Conservation (phyloP, 768 basidiomycete genomes). For the Naganishia randhawae region DNA sequence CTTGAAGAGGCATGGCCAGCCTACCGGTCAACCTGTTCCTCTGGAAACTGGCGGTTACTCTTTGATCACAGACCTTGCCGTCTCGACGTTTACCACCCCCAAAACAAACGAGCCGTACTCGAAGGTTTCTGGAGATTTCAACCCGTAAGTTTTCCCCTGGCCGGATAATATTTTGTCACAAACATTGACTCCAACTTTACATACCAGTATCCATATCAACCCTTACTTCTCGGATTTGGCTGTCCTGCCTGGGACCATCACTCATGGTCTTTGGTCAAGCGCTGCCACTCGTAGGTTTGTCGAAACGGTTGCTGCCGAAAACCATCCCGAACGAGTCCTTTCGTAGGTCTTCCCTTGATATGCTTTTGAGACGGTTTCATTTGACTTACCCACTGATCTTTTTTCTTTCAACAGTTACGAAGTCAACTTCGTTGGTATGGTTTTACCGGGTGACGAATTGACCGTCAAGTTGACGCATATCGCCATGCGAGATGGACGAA, state of each 20-base stretch:
- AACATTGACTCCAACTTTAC: neutral
- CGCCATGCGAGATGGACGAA: constrained; percentile 88
- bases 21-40: constrained; percentile 70
- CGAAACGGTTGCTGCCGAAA: constrained; percentile 89
- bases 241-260: constrained; percentile 89
- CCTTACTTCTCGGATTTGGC: constrained; percentile 96
- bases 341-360: constrained; percentile 58
- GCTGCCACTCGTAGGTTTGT: constrained; percentile 89
- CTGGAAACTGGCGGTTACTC: constrained; percentile 84
- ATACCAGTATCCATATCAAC: constrained; percentile 74
- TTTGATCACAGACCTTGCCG: constrained; percentile 62
- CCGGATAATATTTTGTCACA: neutral
- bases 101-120: constrained; percentile 94
- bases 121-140: constrained; percentile 92
- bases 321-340: constrained; percentile 82
- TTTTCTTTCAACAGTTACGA: constrained; percentile 64
- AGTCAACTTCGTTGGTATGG: constrained; percentile 95
- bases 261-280: constrained; percentile 94
- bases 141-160: constrained; percentile 57
- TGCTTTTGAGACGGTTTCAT: too few species aligned
- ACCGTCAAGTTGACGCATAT: constrained; percentile 80
- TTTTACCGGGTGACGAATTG: constrained; percentile 82
- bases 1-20: constrained; percentile 80
- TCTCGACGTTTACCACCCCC: constrained; percentile 73
- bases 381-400: too few species aligned